Percentiles rank a stretch among this genome's conserved stretches.
phyloP scores from a whole-genome alignment of 139 green algal species.

The Tetraselmis striata region DNA sequence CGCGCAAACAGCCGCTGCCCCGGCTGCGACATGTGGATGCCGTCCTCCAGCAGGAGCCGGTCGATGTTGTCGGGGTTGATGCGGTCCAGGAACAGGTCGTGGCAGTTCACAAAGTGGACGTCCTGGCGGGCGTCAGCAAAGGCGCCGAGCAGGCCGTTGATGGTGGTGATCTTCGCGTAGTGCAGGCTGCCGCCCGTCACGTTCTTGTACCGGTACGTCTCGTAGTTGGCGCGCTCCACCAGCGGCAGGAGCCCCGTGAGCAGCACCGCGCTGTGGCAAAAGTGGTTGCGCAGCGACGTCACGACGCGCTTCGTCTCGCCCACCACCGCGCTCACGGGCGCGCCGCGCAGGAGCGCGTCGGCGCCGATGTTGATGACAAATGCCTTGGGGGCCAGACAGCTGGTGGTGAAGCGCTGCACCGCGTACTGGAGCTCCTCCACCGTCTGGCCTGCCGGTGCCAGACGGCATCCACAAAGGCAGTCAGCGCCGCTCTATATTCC shows the following conservation, averaged over 20 bases:
- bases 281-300: background rate
- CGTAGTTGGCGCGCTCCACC: background rate
- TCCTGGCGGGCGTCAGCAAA: background rate
- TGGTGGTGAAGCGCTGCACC: background rate
- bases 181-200: background rate
- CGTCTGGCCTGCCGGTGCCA: background rate
- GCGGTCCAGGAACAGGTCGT: background rate
- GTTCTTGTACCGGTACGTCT: background rate
- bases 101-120: background rate
- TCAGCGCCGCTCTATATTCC: no score
- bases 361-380: background rate
- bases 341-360: background rate
- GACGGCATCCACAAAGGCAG: background rate
- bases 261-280: background rate
- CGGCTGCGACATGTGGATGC: background rate
- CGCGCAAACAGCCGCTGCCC: background rate
- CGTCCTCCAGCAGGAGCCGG: background rate
- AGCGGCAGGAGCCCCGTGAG: background rate
- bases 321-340: background rate
- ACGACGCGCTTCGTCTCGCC: background rate
- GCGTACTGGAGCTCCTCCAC: background rate
- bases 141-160: background rate
- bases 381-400: background rate
- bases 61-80: background rate
- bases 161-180: background rate